Conservation (phyloP, 257 asterid genomes). For the Solanum bulbocastanum region DNA sequence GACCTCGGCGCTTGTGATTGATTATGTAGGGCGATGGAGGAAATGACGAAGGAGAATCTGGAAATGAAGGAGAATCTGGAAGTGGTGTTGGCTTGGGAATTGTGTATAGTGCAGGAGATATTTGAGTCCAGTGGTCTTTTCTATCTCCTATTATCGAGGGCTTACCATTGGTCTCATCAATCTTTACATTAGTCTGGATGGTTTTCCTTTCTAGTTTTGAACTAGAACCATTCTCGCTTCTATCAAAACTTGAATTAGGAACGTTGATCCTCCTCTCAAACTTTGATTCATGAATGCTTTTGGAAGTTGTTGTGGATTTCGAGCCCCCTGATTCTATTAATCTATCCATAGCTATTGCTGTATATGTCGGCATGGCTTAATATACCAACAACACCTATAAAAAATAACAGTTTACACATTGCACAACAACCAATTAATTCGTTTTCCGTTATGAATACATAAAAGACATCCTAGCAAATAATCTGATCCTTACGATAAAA, state of each 20-base stretch:
- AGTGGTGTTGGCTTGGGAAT: conserved; percentile 78
- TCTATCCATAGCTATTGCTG: conserved; percentile 79
- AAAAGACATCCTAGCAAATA: neutral
- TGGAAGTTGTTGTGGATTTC: conserved; percentile 30
- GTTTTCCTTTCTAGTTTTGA: conserved; percentile 35
- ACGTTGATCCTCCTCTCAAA: conserved; percentile 33
- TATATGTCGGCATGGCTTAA: conserved; percentile 67
- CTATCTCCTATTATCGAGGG: conserved; percentile 18
- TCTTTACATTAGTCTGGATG: conserved; percentile 28
- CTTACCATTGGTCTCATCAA: conserved; percentile 20
- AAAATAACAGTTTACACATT: neutral
- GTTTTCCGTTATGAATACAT: neutral
- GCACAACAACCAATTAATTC: neutral
- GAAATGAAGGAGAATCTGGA: conserved; percentile 84
- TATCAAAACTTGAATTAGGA: conserved; percentile 22
- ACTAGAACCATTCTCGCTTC: conserved; percentile 13
- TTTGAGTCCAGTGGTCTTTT: conserved; percentile 63
- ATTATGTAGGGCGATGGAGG: conserved; percentile 84
- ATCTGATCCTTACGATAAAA: neutral
- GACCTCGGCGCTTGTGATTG: conserved; percentile 92
- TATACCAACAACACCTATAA: conserved; percentile 20
- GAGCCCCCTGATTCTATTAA: conserved; percentile 58
- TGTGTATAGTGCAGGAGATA: conserved; percentile 88
- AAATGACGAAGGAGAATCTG: conserved; percentile 80
- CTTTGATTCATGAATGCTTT: conserved; percentile 23